A percentile compares a stretch with the other conserved stretches of the same genome.
Conservation (phyloP, 2,329 filamentous ascomycete species). For the Penicillium vulpinum region DNA sequence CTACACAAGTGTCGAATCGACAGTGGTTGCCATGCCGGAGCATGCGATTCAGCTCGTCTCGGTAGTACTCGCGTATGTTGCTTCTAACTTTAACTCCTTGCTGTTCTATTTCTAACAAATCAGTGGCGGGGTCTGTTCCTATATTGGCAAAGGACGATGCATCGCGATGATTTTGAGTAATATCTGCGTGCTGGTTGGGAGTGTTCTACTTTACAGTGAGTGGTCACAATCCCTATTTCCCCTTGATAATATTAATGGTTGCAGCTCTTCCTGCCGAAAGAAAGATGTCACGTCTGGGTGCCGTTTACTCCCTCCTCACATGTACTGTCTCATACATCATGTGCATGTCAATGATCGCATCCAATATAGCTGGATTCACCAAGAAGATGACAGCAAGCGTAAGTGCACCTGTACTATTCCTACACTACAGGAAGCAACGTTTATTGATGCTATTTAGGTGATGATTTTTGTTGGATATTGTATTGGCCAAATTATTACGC, state of each 20-base stretch:
- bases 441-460: background rate
- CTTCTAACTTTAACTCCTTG: background rate
- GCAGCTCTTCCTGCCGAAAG: background rate
- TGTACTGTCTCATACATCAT: background rate
- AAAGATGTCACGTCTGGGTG: background rate
- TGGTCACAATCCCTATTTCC: background rate
- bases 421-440: background rate
- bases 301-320: background rate
- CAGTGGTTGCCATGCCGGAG: background rate
- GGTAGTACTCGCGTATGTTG: background rate
- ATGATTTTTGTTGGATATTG: background rate
- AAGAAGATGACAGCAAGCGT: background rate
- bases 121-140: background rate
- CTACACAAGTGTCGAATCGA: background rate
- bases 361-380: background rate
- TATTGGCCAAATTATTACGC: background rate
- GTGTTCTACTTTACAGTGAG: background rate
- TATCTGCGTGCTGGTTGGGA: background rate
- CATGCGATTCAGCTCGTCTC: background rate
- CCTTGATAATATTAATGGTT: background rate
- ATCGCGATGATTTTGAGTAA: background rate
- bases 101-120: background rate
- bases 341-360: background rate
- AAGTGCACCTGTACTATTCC: background rate
- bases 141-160: background rate